Conservation (phyloP, 495 filamentous ascomycete species). For the Staphylotrichum tortipilum region DNA sequence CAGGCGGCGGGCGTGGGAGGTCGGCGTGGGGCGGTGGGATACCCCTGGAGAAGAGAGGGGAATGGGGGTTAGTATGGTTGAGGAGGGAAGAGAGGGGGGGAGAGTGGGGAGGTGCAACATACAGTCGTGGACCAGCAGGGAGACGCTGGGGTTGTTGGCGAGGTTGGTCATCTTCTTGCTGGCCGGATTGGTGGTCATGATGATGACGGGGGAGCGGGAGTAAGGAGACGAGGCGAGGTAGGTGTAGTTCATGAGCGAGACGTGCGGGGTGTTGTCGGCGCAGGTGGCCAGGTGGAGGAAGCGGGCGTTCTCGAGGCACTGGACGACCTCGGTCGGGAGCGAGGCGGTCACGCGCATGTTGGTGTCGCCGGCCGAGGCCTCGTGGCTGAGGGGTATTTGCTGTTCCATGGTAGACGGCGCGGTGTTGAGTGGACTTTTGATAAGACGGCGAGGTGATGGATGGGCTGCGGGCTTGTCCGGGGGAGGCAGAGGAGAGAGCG, state of each 20-base stretch:
- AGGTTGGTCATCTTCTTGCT: slow-evolving; percentile 88
- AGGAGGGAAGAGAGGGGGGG: not conserved
- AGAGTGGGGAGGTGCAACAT: not conserved
- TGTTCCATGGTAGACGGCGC: slow-evolving; percentile 38
- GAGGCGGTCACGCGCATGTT: slow-evolving; percentile 58
- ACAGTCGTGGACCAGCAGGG: slow-evolving; percentile 94
- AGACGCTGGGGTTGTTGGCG: slow-evolving; percentile 78
- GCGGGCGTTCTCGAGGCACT: slow-evolving; percentile 87
- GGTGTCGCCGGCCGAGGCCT: slow-evolving; percentile 63
- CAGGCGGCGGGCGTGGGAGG: slow-evolving; percentile 47
- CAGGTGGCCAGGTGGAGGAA: slow-evolving; percentile 96
- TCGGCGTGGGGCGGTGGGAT: slow-evolving; percentile 80
- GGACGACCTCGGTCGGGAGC: slow-evolving; percentile 74
- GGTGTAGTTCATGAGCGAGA: slow-evolving; percentile 98
- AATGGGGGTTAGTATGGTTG: not conserved
- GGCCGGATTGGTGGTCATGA: slow-evolving; percentile 87
- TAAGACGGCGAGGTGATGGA: too few relatives aligned
- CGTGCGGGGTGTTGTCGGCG: slow-evolving; percentile 72
- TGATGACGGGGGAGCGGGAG: slow-evolving; percentile 59
- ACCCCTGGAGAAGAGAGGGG: slow-evolving; percentile 62
- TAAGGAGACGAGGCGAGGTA: slow-evolving; percentile 83
- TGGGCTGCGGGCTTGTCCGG: too few relatives aligned
- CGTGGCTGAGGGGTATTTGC: slow-evolving; percentile 60
- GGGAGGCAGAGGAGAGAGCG: too few relatives aligned
- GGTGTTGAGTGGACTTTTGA: too few relatives aligned